Evolutionary conservation across 495 filamentous ascomycete species (phyloP).

Genomic region (Tuber microsphaerosporum): DNA sequence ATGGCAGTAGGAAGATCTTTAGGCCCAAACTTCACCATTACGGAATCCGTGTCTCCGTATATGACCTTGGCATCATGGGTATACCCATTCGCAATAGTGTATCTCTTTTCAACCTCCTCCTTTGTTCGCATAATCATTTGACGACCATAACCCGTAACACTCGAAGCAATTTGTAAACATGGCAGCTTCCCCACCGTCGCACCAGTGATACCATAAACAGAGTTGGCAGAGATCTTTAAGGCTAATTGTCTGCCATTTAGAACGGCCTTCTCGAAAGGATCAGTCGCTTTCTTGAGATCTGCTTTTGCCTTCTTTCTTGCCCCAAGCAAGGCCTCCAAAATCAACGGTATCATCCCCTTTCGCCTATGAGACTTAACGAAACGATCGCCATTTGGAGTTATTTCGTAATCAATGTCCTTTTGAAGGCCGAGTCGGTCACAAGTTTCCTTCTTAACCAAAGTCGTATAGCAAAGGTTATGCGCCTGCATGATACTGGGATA

Average conservation of each 20-base stretch:
- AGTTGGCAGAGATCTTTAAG: conserved; percentile 94
- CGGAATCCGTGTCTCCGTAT: conserved; percentile 98
- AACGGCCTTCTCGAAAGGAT: conserved; percentile 95
- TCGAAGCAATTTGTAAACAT: conserved; percentile 90
- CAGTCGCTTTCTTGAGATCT: conserved; percentile 82
- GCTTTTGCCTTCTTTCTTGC: conserved; percentile 91
- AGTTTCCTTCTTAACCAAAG: conserved; percentile 70
- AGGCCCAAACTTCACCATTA: conserved; percentile 98
- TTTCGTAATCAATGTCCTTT: conserved; percentile 90
- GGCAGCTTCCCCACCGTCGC: conserved; percentile 93
- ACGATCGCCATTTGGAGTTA: conserved; percentile 88
- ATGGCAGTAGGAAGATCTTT: conserved; percentile 76
- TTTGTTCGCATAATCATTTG: conserved; percentile 99
- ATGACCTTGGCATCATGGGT: conserved; percentile 90
- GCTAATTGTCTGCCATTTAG: conserved; percentile 95
- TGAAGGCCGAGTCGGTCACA: conserved; percentile 64
- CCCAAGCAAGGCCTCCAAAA: conserved; percentile 82
- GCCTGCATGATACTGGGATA: conserved; percentile 99
- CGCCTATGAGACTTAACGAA: conserved; percentile 82
- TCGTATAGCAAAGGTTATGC: conserved; percentile 98
- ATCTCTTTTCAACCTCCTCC: conserved; percentile 77
- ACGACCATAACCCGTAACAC: conserved; percentile 88
- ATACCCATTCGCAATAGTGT: conserved; percentile 90
- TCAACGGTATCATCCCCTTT: conserved; percentile 88
- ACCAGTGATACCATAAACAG: conserved; percentile 94